Conservation (phyloP, 75 land plant genomes). For the Selaginella tamariscina region DNA sequence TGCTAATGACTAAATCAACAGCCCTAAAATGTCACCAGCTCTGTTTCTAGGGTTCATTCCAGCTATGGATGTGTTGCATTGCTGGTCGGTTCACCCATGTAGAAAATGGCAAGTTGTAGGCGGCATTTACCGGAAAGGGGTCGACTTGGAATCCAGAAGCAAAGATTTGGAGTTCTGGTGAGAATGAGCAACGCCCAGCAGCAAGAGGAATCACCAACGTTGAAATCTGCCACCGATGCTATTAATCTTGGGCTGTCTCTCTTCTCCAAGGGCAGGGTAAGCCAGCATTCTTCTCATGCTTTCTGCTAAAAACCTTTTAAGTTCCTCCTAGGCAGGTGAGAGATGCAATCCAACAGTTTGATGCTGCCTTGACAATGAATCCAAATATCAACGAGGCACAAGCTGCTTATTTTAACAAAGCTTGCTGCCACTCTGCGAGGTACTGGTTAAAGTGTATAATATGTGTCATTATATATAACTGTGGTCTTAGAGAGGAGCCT, state of each 20-base stretch:
- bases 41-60: too few species aligned
- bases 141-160: too few species aligned
- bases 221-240: conserved; percentile 41
- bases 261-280: conserved; percentile 76
- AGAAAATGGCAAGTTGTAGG: too few species aligned
- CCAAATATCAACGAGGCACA: conserved; percentile 65
- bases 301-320: background rate
- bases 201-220: background rate
- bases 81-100: too few species aligned
- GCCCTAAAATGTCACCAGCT: too few species aligned
- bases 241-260: conserved; percentile 63
- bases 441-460: conserved; percentile 15
- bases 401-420: conserved; percentile 93
- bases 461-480: background rate
- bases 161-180: too few species aligned
- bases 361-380: conserved; percentile 61
- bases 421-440: conserved; percentile 96
- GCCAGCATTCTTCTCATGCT: conserved; percentile 1
- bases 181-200: background rate
- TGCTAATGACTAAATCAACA: too few species aligned
- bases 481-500: conserved; percentile 60
- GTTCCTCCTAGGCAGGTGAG: conserved; percentile 44
- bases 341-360: conserved; percentile 80
- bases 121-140: too few species aligned
- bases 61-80: too few species aligned